phyloP scores from a whole-genome alignment of 805 yeast genomes.

The Starmerella bombicola region DNA sequence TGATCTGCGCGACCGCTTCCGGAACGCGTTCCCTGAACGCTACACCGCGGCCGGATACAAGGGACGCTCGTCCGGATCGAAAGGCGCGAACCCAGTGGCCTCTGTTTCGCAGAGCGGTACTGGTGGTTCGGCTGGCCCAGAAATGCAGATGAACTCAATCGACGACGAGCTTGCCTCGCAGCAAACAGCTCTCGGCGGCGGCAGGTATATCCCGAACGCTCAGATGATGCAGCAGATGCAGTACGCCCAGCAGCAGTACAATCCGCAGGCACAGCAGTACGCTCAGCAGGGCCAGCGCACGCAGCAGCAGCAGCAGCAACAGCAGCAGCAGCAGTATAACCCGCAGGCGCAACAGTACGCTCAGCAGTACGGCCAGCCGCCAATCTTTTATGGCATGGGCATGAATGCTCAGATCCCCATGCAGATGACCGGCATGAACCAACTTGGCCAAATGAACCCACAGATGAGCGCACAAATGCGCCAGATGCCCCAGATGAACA shows the following conservation, averaged over 20 bases:
- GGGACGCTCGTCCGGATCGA: conserved; percentile 24
- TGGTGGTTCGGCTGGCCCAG: conserved; percentile 4
- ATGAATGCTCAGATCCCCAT: conserved; percentile 18
- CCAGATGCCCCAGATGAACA: conserved; percentile 19
- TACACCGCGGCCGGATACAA: conserved; percentile 37
- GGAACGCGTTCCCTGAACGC: conserved; percentile 36
- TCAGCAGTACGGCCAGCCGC: conserved; percentile 18
- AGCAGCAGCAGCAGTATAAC: conserved; percentile 16
- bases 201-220: conserved; percentile 20
- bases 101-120: neutral
- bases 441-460: conserved; percentile 18
- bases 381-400: conserved; percentile 21
- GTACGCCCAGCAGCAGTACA: conserved; percentile 18
- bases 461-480: conserved; percentile 20
- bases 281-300: conserved; percentile 13
- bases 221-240: conserved; percentile 22
- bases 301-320: conserved; percentile 19
- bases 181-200: conserved; percentile 17
- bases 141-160: conserved; percentile 14
- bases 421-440: conserved; percentile 19
- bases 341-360: conserved; percentile 14
- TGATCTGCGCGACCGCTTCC: conserved; percentile 35
- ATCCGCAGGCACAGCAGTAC: conserved; percentile 22
- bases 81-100: conserved; percentile 5
- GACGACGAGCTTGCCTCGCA: conserved; percentile 23